These are phyloP conservation scores for Setomelanomma holmii DNA, from an alignment of 2,329 filamentous ascomycete species.

Conservation along the genomic window DNA sequence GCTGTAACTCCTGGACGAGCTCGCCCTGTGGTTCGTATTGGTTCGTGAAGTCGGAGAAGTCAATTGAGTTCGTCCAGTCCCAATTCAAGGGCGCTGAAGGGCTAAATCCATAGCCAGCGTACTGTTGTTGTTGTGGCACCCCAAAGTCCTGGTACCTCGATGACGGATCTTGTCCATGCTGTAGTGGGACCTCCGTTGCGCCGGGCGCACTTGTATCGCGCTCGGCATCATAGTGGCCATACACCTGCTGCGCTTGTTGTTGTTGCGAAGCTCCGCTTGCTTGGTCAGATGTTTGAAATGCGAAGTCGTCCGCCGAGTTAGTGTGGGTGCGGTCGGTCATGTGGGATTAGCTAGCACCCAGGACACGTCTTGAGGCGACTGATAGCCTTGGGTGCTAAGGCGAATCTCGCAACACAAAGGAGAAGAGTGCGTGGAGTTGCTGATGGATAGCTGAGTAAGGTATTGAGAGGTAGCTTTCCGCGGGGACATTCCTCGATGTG, in stretches of 20 bases:
- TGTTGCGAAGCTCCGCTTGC: slow-evolving; percentile 27
- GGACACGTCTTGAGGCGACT: slow-evolving; percentile 19
- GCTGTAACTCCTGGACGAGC: slow-evolving; percentile 48
- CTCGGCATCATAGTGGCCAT: slow-evolving; percentile 36
- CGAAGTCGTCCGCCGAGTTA: slow-evolving; percentile 35
- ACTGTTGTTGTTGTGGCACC: slow-evolving; percentile 27
- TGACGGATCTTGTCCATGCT: slow-evolving; percentile 20
- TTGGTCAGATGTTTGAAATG: slow-evolving; percentile 46
- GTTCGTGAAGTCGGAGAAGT: slow-evolving; percentile 41
- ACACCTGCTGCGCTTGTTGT: slow-evolving; percentile 19
- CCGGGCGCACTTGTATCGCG: slow-evolving; percentile 27
- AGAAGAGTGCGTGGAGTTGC: slow-evolving; percentile 13
- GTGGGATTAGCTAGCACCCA: slow-evolving; percentile 21
- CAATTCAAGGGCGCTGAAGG: slow-evolving; percentile 38
- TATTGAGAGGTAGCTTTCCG: slow-evolving; percentile 5
- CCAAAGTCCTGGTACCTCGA: slow-evolving; percentile 27
- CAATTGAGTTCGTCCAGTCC: slow-evolving; percentile 49
- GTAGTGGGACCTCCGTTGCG: slow-evolving; percentile 22
- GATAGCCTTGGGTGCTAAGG: slow-evolving; percentile 8
- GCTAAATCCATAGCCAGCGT: slow-evolving; percentile 29
- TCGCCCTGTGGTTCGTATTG: slow-evolving; percentile 57
- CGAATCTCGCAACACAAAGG: slow-evolving; percentile 8
- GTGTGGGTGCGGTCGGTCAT: slow-evolving; percentile 39
- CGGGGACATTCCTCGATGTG: slow-evolving; percentile 15
- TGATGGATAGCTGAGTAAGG: slow-evolving; percentile 36